Evolutionary conservation across 2,329 filamentous ascomycete genomes (phyloP), one percentile per base, ranked within the genome.

Genomic region (Corinectria fuckeliana): DNA sequence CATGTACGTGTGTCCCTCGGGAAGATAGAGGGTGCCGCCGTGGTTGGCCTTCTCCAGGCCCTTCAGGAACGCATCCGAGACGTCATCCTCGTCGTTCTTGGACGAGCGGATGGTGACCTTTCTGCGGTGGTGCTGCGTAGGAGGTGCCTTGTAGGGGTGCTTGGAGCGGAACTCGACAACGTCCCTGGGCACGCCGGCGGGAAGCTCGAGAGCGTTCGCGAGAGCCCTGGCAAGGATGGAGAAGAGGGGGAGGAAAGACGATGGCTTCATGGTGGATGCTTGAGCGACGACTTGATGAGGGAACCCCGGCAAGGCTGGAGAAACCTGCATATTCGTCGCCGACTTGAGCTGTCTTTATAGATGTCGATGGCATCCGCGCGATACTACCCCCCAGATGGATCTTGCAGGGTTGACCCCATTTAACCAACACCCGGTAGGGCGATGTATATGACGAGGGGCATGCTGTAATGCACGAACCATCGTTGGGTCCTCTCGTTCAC

Each of bases 111-210:
- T 69, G 38, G 61, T 69, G 44, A 61, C 52, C 3, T 54, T 56
- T 34, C 63, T 66, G 23, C 65, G 65, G 18, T 62, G 57, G 8
- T 30, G 44, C 23, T 63, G 58, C 32, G 36, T 45, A 1, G 63
- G 63, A 0, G n/a, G n/a, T n/a, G 55, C 28, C 2, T 55, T 61
- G 34, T 66, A 69, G 0, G 67, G 66, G 10, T 69, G 67, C 49
- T 63, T 69, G 6, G 34, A 50, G 5, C 67, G 66, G 50, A 69
- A 69, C 61, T 68, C 67, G 18, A 63, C 62, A 13, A 70, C 50
- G 14, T 60, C 69, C n/a, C 68, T 56, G 14, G 68, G 68, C 3
- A 70, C 68, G 18, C 60, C 63, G 4, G 66, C 64, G 3, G 68
- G 68, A 25, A 70, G 64, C 25, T 70, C 68, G 11, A 70, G 42